Evolutionary conservation across 2,329 filamentous ascomycete genomes (phyloP), one percentile per base, ranked within the genome.

Genomic region (Alternaria sp.): DNA sequence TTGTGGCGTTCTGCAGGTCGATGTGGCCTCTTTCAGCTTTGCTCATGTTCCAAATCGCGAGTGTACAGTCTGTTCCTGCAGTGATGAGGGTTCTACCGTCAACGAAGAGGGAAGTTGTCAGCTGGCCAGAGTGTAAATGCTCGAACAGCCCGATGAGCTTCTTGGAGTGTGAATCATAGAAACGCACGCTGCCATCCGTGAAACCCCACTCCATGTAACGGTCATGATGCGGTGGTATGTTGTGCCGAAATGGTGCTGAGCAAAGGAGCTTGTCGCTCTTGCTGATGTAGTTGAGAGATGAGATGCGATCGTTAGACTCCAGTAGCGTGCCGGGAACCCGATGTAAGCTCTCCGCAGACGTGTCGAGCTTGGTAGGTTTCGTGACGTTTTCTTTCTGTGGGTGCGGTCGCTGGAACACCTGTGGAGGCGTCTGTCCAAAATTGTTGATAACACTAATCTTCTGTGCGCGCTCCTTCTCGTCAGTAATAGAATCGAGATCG

Each of bases 361-460:
- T 91, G 78, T 99, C 95, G 0, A 99, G 84, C 60, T 93, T 87
- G 60, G 88, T 88, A 4, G 87, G 83, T 6, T 88, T 89, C 58
- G 89, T 87, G 21, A 87, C 84, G 5, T 86, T 81, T 60, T 97
- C 94, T 14, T 91, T 88, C n/a, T 87, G 82, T 4, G 92, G 90
- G 79, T 99, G 96, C 12, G 91, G 86, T 62, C 91, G 90, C 47
- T 89, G 87, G 78, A 98, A 99, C 15, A 98, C 91, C 78, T 99
- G 96, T 71, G 96, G 92, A 2, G 96, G 96, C 2, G 96, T 99
- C 79, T 99, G 96, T 0, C 96, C 96, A 79, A 99, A 99, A 72
- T 98, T 98, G 80, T 99, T 95, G 72, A 99, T 98, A 70, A 97
- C 97, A 33, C 93, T 93, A 58, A 97, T 97, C 0, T 94, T 95